phyloP scores from a whole-genome alignment of 176 grass and related monocot genomes.

The Bolboschoenus planiculmis region DNA sequence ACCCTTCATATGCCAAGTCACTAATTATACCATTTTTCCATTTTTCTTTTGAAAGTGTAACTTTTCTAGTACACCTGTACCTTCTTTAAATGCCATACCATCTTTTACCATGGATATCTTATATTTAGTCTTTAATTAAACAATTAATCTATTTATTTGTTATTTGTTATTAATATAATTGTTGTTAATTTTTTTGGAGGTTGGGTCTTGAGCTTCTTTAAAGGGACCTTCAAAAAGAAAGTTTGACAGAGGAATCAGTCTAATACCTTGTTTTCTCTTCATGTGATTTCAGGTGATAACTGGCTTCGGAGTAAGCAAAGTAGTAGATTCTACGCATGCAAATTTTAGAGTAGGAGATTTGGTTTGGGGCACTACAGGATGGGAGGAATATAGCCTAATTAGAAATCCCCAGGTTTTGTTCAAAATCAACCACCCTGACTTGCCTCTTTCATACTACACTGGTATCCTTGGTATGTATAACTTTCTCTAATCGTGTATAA shows the following conservation, averaged over 20 bases:
- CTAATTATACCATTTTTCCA: too few relatives aligned
- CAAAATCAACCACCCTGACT: slow-evolving; percentile 47
- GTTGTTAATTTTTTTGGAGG: neutral
- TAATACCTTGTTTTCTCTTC: neutral
- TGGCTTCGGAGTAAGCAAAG: slow-evolving; percentile 47
- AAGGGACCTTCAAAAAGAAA: neutral
- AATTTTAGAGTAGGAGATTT: slow-evolving; percentile 39
- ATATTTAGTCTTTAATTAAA: neutral
- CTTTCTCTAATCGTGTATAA: neutral
- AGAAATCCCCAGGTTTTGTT: neutral
- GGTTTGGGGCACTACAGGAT: slow-evolving; percentile 33
- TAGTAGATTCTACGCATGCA: slow-evolving; percentile 42
- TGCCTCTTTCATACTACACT: slow-evolving; percentile 56
- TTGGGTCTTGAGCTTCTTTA: neutral
- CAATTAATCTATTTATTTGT: neutral
- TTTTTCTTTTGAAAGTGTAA: neutral
- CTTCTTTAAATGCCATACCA: neutral
- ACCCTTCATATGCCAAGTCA: too few relatives aligned
- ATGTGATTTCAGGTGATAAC: neutral
- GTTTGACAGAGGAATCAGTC: neutral
- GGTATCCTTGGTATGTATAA: slow-evolving; percentile 40
- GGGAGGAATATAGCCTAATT: slow-evolving; percentile 44
- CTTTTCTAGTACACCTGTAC: neutral
- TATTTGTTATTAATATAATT: neutral
- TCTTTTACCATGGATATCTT: neutral